Conservation (phyloP, 805 yeast genomes). For the Nakazawaea ambrosiae region DNA sequence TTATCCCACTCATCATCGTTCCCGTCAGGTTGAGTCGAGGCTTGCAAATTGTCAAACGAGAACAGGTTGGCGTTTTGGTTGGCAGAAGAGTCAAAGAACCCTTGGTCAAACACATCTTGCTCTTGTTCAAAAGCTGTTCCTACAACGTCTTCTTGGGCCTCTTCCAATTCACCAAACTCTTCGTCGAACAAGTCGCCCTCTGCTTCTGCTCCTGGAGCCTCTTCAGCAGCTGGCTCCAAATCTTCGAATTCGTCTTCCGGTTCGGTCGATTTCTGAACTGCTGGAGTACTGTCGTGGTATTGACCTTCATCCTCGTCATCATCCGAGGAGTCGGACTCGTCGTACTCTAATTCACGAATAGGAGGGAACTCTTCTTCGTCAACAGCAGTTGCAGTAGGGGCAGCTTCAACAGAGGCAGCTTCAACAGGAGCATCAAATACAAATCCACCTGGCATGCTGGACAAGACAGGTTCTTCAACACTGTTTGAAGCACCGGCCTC, state of each 20-base stretch:
- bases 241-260: conserved; percentile 7
- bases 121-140: background rate
- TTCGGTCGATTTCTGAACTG: conserved; percentile 12
- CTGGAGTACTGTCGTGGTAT: conserved; percentile 2
- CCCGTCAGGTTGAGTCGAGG: conserved; percentile 30
- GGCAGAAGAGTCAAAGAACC: conserved; percentile 12
- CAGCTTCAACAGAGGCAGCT: background rate
- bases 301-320: conserved; percentile 22
- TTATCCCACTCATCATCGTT: conserved; percentile 88
- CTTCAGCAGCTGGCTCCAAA: conserved; percentile 10
- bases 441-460: conserved; percentile 8
- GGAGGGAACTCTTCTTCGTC: conserved; percentile 51
- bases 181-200: conserved; percentile 21
- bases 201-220: conserved; percentile 4
- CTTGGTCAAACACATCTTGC: conserved; percentile 20
- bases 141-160: conserved; percentile 16
- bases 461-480: conserved; percentile 12
- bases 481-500: conserved; percentile 1
- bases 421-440: background rate
- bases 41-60: conserved; percentile 35
- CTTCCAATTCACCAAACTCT: conserved; percentile 26
- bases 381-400: background rate
- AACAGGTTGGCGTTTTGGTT: conserved; percentile 10
- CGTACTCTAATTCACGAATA: conserved; percentile 45
- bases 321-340: conserved; percentile 43